Evolutionary conservation across 2,329 filamentous ascomycete genomes (phyloP), one percentile per base, ranked within the genome.

Genomic region (Pochonia chlamydosporia): DNA sequence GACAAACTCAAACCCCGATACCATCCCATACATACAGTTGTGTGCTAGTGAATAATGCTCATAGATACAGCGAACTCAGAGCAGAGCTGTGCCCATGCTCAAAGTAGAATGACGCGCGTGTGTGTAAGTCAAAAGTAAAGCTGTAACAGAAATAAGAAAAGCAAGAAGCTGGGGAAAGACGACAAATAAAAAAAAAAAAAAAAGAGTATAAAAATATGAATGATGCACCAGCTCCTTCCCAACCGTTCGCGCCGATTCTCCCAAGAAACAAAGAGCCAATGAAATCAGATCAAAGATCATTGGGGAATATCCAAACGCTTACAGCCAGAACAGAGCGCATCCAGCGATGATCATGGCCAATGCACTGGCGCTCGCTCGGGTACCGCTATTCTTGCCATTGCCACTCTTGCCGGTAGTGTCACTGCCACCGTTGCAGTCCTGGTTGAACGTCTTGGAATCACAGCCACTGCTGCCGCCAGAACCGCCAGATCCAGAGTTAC

Each of bases 311-410:
- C 7, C 5, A 4, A 9, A 13, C 20, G 33, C 45, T 59, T 59
- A 68, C 49, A 68, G 49, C 62, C 63, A 66, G 48, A 60, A 65
- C 49, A 68, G 50, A 40, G 63, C 66, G 20, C 52, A 55, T 31
- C 60, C 61, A 9, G 66, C 66, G 53, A 68, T 62, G 25, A 68
- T 57, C 47, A 69, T 63, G 46, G 66, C 66, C 52, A 68, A 49
- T 10, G 59, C 61, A 49, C 66, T 71, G 9, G 60, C 59, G 18
- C 63, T 61, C 9, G 61, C 53, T 50, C 61, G 60, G 49, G 57
- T 56, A 47, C 63, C 59, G 11, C 54, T 56, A 46, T 55, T 67
- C 54, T 62, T 64, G 47, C 61, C 61, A 28, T 57, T 59, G 40
- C 58, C 58, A 20, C 49, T 61, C 25, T 44, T 37, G 36, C 50